Evolutionary conservation across 257 asterid genomes (phyloP).

Genomic region (Capsicum rhomboideum): DNA sequence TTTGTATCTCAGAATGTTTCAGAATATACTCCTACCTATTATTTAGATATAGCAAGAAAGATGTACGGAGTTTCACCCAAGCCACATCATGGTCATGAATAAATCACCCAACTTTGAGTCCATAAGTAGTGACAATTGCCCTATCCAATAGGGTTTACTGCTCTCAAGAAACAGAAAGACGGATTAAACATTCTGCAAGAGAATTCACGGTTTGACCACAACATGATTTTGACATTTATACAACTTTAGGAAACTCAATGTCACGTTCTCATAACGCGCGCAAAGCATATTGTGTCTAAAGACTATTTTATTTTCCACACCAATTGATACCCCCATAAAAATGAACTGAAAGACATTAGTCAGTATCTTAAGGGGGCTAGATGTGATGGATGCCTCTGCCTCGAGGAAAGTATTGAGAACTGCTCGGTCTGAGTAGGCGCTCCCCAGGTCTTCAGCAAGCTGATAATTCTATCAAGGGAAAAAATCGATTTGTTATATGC

Average conservation of each 20-base stretch:
- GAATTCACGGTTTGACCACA: not conserved
- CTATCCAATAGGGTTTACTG: too few species aligned
- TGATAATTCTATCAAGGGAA: conserved; percentile 57
- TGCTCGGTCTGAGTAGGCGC: conserved; percentile 76
- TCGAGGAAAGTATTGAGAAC: conserved; percentile 54
- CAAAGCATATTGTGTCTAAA: too few species aligned
- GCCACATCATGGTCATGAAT: too few species aligned
- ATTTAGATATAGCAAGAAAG: too few species aligned
- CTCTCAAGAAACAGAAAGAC: too few species aligned
- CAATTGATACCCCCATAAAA: too few species aligned
- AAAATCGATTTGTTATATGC: not conserved
- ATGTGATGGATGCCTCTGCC: conserved; percentile 52
- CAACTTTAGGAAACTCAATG: not conserved
- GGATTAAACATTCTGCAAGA: conserved; percentile 52
- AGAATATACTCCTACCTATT: too few species aligned
- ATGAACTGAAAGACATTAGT: not conserved
- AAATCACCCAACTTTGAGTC: too few species aligned
- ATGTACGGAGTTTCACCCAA: too few species aligned
- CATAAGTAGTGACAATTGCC: too few species aligned
- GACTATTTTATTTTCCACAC: too few species aligned
- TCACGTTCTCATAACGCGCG: not conserved
- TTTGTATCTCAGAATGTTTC: too few species aligned
- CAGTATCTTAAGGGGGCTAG: conserved; percentile 51
- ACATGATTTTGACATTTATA: not conserved
- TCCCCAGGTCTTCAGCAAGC: conserved; percentile 94